Evolutionary conservation across 441 rosid genomes (phyloP).

Genomic region (Erysimum cheiri): DNA sequence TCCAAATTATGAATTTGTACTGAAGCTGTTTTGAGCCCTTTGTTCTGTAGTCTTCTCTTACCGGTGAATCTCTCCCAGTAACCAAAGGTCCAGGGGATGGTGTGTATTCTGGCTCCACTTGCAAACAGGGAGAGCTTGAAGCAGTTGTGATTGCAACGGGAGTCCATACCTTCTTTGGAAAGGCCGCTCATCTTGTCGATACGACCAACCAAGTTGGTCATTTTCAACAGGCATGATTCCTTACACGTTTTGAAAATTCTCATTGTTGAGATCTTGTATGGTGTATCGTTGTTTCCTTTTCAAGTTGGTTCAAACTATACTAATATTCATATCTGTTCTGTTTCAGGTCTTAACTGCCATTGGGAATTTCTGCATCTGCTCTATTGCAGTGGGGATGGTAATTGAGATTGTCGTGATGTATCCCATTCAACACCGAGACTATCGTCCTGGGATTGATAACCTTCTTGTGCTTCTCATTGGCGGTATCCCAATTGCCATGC

Average conservation of each 20-base stretch:
- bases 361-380: conserved; percentile 96
- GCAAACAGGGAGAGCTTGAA: conserved; percentile 97
- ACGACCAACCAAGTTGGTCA: conserved; percentile 97
- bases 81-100: conserved; percentile 96
- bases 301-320: conserved; percentile 16
- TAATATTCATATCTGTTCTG: conserved; percentile 15
- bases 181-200: conserved; percentile 98
- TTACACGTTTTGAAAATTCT: not conserved
- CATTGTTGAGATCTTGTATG: conserved; percentile 19
- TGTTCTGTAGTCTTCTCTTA: conserved; percentile 80
- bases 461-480: conserved; percentile 96
- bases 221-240: conserved; percentile 79
- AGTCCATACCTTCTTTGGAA: conserved; percentile 94
- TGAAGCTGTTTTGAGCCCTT: conserved; percentile 8
- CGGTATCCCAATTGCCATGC: conserved; percentile 99
- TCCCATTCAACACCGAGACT: conserved; percentile 85
- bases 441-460: conserved; percentile 96
- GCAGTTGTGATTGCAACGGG: conserved; percentile 95
- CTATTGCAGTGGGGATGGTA: conserved; percentile 92
- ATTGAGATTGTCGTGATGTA: conserved; percentile 92
- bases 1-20: conserved; percentile 6
- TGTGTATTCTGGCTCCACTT: conserved; percentile 93
- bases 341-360: conserved; percentile 92
- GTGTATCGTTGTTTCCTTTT: conserved; percentile 1
- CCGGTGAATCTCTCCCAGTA: conserved; percentile 97